A percentile compares a stretch with the other conserved stretches of the same genome.
Evolutionary conservation across 257 asterid species (phyloP).

Genomic region (Osmanthus fragrans): DNA sequence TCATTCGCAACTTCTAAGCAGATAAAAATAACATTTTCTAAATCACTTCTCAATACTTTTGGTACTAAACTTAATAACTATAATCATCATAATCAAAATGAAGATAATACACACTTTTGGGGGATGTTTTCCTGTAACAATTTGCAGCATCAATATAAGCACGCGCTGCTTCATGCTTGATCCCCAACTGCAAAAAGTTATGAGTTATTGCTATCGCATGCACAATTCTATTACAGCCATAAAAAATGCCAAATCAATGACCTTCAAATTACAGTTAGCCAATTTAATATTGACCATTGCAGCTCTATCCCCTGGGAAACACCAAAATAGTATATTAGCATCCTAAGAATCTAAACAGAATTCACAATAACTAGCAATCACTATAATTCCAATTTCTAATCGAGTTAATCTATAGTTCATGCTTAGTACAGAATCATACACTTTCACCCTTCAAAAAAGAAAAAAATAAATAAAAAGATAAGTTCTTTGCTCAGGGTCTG

Average conservation of each 20-base stretch:
- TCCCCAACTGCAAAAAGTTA: slow-evolving; percentile 34
- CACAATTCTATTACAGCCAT: slow-evolving; percentile 9
- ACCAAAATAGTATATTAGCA: neutral
- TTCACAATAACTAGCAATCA: neutral
- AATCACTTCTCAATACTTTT: neutral
- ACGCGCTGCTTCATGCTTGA: slow-evolving; percentile 54
- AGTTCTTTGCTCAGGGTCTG: neutral
- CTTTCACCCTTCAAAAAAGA: neutral
- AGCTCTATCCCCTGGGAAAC: slow-evolving; percentile 50
- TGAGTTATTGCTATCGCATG: slow-evolving; percentile 12
- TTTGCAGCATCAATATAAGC: slow-evolving; percentile 51
- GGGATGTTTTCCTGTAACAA: slow-evolving; percentile 48
- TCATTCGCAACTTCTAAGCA: slow-evolving; percentile 5
- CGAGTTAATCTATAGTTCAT: neutral
- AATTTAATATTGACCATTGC: slow-evolving; percentile 42
- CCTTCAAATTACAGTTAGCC: slow-evolving; percentile 47
- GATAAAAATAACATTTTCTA: neutral
- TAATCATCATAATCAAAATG: neutral
- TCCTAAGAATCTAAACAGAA: neutral
- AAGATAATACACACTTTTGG: slow-evolving; percentile 33
- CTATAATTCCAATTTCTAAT: neutral
- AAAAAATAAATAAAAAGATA: neutral
- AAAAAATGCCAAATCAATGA: slow-evolving; percentile 8
- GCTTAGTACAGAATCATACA: neutral
- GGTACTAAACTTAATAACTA: neutral